A percentile compares a stretch with the other conserved stretches of the same genome.
Evolutionary conservation across 148 eudicot species (phyloP).

Genomic region (Mesembryanthemum crystallinum): DNA sequence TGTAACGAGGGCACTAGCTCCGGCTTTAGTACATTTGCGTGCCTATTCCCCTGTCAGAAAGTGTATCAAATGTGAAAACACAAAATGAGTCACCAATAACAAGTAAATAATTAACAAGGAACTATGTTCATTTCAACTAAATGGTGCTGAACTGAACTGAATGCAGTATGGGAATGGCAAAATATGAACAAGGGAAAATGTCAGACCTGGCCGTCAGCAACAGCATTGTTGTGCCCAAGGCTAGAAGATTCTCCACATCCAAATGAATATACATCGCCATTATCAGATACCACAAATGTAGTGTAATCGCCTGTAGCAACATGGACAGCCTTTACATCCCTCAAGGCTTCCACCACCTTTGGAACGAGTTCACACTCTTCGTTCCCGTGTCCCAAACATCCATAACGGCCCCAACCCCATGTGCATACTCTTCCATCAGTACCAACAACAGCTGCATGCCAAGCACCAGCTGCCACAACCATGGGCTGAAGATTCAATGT

Average conservation of each 20-base stretch:
- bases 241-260: constrained; percentile 95
- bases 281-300: constrained; percentile 77
- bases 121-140: neutral
- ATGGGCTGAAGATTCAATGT: constrained; percentile 71
- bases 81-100: neutral
- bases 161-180: neutral
- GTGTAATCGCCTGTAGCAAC: constrained; percentile 95
- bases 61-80: neutral
- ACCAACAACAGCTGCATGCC: constrained; percentile 96
- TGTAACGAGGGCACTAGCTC: constrained; percentile 59
- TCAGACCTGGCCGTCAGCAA: constrained; percentile 58
- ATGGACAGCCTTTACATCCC: constrained; percentile 73
- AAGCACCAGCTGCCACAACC: constrained; percentile 88
- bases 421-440: constrained; percentile 95
- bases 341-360: constrained; percentile 77
- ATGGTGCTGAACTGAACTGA: neutral
- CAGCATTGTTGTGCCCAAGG: constrained; percentile 64
- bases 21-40: constrained; percentile 63
- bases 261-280: constrained; percentile 80
- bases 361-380: constrained; percentile 83
- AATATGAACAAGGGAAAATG: neutral
- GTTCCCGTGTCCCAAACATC: constrained; percentile 90
- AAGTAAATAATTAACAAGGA: neutral
- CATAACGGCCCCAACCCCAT: constrained; percentile 98
- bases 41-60: constrained; percentile 53